Conservation (phyloP, 2,329 filamentous ascomycete species). For the Colletotrichum liriopes region DNA sequence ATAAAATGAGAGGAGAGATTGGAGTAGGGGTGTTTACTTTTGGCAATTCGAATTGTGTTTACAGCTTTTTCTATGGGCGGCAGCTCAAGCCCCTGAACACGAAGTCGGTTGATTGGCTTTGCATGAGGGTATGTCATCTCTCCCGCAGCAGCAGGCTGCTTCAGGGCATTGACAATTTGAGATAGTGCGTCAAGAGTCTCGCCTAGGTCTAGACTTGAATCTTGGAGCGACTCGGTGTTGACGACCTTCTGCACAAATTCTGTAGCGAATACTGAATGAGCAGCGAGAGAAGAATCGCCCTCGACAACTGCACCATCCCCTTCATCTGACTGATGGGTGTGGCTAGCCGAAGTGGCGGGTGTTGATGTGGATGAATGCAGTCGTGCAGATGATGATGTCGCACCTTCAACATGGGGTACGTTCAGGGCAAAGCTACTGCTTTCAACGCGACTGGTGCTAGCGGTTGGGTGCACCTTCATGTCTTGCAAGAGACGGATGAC, state of each 20-base stretch:
- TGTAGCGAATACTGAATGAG: constrained; percentile 63
- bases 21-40: not conserved
- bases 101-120: constrained; percentile 16
- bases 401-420: constrained; percentile 10
- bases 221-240: constrained; percentile 46
- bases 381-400: not conserved
- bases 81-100: constrained; percentile 34
- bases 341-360: constrained; percentile 37
- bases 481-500: constrained; percentile 54
- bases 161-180: constrained; percentile 50
- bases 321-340: constrained; percentile 40
- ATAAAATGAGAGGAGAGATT: too few species aligned
- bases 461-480: constrained; percentile 49
- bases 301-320: constrained; percentile 55
- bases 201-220: constrained; percentile 51
- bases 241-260: constrained; percentile 60
- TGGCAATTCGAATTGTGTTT: constrained; percentile 20
- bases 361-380: constrained; percentile 32
- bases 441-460: constrained; percentile 12
- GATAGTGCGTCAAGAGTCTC: constrained; percentile 55
- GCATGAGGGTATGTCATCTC: constrained; percentile 50
- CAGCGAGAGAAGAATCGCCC: constrained; percentile 62
- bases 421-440: not conserved
- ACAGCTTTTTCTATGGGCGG: constrained; percentile 43
- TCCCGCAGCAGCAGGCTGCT: constrained; percentile 46